A percentile compares a stretch with the other conserved stretches of the same genome.
phyloP scores from a whole-genome alignment of 768 basidiomycete genomes.

The Boletus edulis region DNA sequence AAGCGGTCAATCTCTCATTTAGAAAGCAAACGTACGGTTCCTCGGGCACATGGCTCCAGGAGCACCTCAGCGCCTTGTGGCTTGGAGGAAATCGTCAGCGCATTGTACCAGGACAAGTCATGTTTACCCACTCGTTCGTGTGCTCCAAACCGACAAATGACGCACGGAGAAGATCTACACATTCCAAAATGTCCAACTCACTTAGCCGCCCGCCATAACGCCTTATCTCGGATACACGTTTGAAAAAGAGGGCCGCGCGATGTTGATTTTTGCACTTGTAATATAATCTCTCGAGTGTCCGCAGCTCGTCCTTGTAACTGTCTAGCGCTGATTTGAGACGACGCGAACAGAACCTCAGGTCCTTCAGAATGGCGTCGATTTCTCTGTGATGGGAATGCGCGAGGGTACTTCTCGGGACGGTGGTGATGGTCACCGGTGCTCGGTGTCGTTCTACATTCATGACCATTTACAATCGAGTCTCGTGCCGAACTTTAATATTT shows the following conservation, averaged over 20 bases:
- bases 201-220: constrained; percentile 34
- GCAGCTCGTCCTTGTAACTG: constrained; percentile 31
- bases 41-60: constrained; percentile 65
- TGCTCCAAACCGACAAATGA: constrained; percentile 28
- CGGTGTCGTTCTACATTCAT: constrained; percentile 8
- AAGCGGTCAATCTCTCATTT: constrained; percentile 35
- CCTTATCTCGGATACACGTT: constrained; percentile 56
- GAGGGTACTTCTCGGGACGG: constrained; percentile 18
- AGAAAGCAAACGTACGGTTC: constrained; percentile 32
- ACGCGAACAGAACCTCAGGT: constrained; percentile 53
- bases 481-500: no score
- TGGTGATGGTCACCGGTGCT: constrained; percentile 7
- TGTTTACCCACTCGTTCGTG: constrained; percentile 23
- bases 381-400: constrained; percentile 30
- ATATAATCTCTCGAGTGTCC: constrained; percentile 62
- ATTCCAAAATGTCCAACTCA: constrained; percentile 17
- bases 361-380: constrained; percentile 60
- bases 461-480: neutral
- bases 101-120: neutral
- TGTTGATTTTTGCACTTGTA: constrained; percentile 81
- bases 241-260: constrained; percentile 55
- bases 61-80: constrained; percentile 49
- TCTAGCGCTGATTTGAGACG: constrained; percentile 45
- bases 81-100: constrained; percentile 31
- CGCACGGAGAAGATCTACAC: constrained; percentile 25